Conservation (phyloP, 257 asterid genomes). For the Solanum appendiculatum region DNA sequence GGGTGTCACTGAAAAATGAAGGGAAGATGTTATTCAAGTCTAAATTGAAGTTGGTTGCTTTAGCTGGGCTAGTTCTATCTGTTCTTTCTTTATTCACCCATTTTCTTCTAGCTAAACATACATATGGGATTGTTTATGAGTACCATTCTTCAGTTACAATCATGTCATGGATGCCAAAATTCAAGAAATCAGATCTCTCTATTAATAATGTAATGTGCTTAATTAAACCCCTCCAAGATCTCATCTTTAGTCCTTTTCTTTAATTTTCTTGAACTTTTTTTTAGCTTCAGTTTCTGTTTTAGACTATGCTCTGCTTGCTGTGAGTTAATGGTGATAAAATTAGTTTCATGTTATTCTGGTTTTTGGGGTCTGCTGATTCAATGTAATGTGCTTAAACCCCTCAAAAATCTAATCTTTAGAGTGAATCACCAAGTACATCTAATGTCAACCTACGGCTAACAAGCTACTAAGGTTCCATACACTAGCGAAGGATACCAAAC, state of each 20-base stretch:
- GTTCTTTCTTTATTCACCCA: constrained; percentile 74
- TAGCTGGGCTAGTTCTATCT: constrained; percentile 70
- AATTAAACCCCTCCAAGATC: constrained; percentile 7
- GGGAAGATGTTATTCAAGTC: constrained; percentile 65
- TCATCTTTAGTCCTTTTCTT: constrained; percentile 7
- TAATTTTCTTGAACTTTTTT: not conserved
- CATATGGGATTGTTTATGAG: constrained; percentile 58
- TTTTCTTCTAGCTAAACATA: constrained; percentile 80
- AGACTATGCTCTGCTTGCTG: not conserved
- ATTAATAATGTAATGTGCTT: constrained; percentile 35
- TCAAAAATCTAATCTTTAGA: constrained; percentile 20
- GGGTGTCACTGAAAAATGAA: constrained; percentile 52
- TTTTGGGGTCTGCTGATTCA: not conserved
- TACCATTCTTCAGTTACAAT: constrained; percentile 78
- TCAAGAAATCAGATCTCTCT: constrained; percentile 48
- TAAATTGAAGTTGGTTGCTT: constrained; percentile 66
- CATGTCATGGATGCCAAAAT: constrained; percentile 87
- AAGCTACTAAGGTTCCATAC: too few species aligned
- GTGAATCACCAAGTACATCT: too few species aligned
- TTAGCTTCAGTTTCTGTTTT: not conserved
- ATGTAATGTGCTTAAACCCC: constrained; percentile 26
- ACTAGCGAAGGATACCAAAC: too few species aligned
- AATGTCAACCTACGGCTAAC: too few species aligned
- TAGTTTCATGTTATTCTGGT: not conserved
- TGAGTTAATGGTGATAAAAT: not conserved